Conservation (phyloP, 108 stramenopile species). For the Phaeodactylum tricornutum region DNA sequence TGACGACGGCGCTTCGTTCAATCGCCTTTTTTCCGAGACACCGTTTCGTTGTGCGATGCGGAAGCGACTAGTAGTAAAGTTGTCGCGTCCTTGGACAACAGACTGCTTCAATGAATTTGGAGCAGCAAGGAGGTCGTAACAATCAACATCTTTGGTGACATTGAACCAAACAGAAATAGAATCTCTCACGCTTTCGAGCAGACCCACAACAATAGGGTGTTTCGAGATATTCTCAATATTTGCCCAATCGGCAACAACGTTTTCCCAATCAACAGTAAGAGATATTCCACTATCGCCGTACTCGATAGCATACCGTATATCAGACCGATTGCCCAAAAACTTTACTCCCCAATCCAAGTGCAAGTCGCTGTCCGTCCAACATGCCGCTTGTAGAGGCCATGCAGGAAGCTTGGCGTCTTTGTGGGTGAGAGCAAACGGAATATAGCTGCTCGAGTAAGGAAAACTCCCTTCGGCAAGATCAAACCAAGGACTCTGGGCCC, state of each 20-base stretch:
- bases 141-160: slow-evolving; percentile 32
- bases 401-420: slow-evolving; percentile 47
- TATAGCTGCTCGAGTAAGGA: slow-evolving; percentile 58
- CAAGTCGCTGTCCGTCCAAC: slow-evolving; percentile 23
- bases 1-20: neutral
- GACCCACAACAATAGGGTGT: slow-evolving; percentile 8
- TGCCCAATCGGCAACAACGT: neutral
- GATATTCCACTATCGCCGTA: slow-evolving; percentile 18
- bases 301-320: slow-evolving; percentile 29
- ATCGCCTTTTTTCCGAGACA: neutral
- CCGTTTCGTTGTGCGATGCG: no score
- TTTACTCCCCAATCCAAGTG: slow-evolving; percentile 24
- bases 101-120: slow-evolving; percentile 9
- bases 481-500: slow-evolving; percentile 50
- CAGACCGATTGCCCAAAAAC: slow-evolving; percentile 18
- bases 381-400: slow-evolving; percentile 60
- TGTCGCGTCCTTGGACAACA: neutral
- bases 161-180: slow-evolving; percentile 56
- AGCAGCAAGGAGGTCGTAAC: slow-evolving; percentile 35
- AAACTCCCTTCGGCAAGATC: slow-evolving; percentile 60
- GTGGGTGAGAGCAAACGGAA: slow-evolving; percentile 48
- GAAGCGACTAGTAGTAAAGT: neutral
- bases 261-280: slow-evolving; percentile 47
- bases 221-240: neutral
- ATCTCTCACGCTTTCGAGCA: slow-evolving; percentile 32